These are phyloP conservation scores for Eremothecium gossypii DNA, from an alignment of 1,139 yeast species.

Conservation along the genomic window DNA sequence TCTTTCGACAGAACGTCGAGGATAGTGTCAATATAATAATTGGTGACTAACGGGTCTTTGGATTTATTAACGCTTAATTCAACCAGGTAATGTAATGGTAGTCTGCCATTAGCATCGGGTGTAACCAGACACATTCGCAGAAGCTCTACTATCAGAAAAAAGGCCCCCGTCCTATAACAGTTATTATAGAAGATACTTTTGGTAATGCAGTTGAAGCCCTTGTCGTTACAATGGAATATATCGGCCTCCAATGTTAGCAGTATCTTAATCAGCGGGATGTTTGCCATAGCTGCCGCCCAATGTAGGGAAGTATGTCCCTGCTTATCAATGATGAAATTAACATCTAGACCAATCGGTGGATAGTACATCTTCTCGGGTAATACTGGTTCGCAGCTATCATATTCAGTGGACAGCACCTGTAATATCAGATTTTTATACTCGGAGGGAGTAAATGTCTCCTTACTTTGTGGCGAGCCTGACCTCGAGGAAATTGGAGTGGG, in stretches of 20 bases:
- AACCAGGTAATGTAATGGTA: slow-evolving; percentile 65
- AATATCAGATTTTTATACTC: slow-evolving; percentile 28
- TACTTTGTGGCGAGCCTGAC: slow-evolving; percentile 18
- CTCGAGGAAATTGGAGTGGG: slow-evolving; percentile 36
- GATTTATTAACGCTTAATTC: slow-evolving; percentile 48
- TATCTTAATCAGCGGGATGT: slow-evolving; percentile 59
- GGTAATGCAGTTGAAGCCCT: slow-evolving; percentile 79
- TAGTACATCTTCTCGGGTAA: slow-evolving; percentile 64
- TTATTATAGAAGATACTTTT: slow-evolving; percentile 80
- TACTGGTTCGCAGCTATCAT: slow-evolving; percentile 48
- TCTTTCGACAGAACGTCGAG: slow-evolving; percentile 31
- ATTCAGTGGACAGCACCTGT: slow-evolving; percentile 40
- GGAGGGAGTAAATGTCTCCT: slow-evolving; percentile 10
- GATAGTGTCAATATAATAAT: slow-evolving; percentile 36
- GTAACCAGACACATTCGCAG: slow-evolving; percentile 62
- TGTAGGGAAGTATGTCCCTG: slow-evolving; percentile 95
- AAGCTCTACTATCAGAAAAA: slow-evolving; percentile 59
- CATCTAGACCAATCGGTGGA: slow-evolving; percentile 73
- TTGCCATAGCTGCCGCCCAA: slow-evolving; percentile 96
- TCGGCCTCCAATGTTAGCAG: slow-evolving; percentile 64
- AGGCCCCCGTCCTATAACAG: slow-evolving; percentile 71
- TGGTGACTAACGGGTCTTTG: slow-evolving; percentile 33
- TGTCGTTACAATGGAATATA: slow-evolving; percentile 59
- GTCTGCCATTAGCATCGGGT: slow-evolving; percentile 63
- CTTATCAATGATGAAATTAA: slow-evolving; percentile 82